Evolutionary conservation across 371 early-diverging fungal genomes (phyloP).

Genomic region (Lichtheimia corymbifera): DNA sequence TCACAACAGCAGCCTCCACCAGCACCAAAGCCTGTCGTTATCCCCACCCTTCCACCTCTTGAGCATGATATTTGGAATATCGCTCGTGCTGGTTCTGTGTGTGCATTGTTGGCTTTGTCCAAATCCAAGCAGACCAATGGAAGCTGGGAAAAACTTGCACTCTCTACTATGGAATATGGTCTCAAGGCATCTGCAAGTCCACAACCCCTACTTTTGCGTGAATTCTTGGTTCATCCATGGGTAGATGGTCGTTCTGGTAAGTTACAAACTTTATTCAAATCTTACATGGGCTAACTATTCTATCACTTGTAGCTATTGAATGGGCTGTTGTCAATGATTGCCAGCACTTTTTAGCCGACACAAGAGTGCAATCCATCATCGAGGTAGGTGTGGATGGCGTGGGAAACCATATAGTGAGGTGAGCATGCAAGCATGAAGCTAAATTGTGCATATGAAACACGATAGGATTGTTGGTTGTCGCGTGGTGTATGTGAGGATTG

Average conservation of each 20-base stretch:
- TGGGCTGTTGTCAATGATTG: conserved; percentile 44
- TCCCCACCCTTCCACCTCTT: conserved; percentile 20
- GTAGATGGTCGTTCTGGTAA: conserved; percentile 35
- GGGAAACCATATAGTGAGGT: not conserved
- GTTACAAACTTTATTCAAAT: not conserved
- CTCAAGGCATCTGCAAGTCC: conserved; percentile 22
- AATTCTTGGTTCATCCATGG: conserved; percentile 37
- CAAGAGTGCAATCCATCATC: conserved; percentile 28
- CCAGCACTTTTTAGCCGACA: conserved; percentile 33
- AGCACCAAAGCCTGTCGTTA: conserved; percentile 3
- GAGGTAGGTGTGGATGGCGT: conserved; percentile 20
- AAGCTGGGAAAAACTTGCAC: conserved; percentile 29
- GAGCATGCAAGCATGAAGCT: not conserved
- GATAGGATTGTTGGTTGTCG: conserved; percentile 26
- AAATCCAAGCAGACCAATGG: not conserved
- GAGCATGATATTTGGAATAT: conserved; percentile 38
- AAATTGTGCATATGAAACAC: not conserved
- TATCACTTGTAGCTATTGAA: conserved; percentile 27
- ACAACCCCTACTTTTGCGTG: conserved; percentile 22
- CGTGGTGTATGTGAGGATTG: conserved; percentile 24
- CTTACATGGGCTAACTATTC: not conserved
- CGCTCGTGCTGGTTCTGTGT: conserved; percentile 42
- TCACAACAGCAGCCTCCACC: not conserved
- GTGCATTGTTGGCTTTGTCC: conserved; percentile 29
- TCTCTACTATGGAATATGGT: conserved; percentile 32